These are phyloP conservation scores for Pilaira anomala DNA, from an alignment of 192 early-diverging fungal genomes.

Conservation along the genomic window DNA sequence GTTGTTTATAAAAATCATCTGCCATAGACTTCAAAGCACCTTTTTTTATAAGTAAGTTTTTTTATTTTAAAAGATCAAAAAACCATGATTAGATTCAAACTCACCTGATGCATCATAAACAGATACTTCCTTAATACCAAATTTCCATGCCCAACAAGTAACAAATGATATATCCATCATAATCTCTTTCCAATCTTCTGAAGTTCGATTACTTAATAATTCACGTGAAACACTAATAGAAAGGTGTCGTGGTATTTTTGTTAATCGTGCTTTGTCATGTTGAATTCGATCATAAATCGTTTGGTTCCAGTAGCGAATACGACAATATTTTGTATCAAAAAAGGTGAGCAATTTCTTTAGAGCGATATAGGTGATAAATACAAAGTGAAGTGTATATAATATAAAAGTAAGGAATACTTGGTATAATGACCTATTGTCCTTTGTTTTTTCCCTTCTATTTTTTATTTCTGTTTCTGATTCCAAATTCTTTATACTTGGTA, in stretches of 20 bases:
- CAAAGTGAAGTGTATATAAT: background rate
- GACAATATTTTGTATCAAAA: too few species aligned
- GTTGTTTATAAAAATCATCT: constrained; percentile 19
- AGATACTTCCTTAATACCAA: constrained; percentile 27
- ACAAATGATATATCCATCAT: constrained; percentile 17
- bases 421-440: background rate
- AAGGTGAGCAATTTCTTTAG: background rate
- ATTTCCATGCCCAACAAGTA: constrained; percentile 31
- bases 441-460: too few species aligned
- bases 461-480: too few species aligned
- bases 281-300: background rate
- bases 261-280: constrained; percentile 17
- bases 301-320: too few species aligned
- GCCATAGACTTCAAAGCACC: constrained; percentile 22
- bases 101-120: constrained; percentile 28
- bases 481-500: too few species aligned
- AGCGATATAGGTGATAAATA: background rate
- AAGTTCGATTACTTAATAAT: constrained; percentile 11
- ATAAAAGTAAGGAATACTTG: background rate
- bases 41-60: background rate
- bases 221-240: constrained; percentile 25
- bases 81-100: too few species aligned
- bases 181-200: constrained; percentile 20
- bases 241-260: constrained; percentile 26
- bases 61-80: too few species aligned